Evolutionary conservation across 1,284 basidiomycete genomes (phyloP).

Genomic region (Austroboletus niveus): DNA sequence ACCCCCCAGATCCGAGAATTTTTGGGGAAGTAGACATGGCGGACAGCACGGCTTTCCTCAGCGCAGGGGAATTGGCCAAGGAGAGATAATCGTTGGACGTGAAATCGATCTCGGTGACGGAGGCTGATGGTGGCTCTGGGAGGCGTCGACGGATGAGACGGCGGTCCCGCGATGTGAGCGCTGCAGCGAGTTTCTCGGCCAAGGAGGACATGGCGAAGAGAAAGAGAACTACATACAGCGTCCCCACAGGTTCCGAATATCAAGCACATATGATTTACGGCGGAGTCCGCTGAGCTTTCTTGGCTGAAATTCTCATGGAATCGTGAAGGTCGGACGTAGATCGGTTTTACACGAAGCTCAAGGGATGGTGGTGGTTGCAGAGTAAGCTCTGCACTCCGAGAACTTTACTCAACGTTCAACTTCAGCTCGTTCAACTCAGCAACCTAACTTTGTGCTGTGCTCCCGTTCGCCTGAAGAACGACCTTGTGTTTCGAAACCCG

Average conservation of each 20-base stretch:
- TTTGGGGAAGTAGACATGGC: slow-evolving; percentile 52
- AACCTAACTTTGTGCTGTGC: too few species aligned
- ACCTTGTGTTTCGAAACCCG: too few species aligned
- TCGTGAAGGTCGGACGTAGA: slow-evolving; percentile 11
- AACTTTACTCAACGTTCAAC: too few species aligned
- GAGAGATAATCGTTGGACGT: slow-evolving; percentile 95
- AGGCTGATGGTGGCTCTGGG: slow-evolving; percentile 33
- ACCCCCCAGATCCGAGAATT: slow-evolving; percentile 88
- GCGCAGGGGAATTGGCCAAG: slow-evolving; percentile 57
- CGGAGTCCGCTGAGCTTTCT: neutral
- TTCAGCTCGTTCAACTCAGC: too few species aligned
- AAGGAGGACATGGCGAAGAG: slow-evolving; percentile 33
- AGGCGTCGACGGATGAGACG: slow-evolving; percentile 62
- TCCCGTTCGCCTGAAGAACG: too few species aligned
- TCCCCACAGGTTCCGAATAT: neutral
- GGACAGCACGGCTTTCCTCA: slow-evolving; percentile 58
- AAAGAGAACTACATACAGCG: neutral
- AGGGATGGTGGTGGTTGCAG: too few species aligned
- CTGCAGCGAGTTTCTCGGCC: slow-evolving; percentile 41
- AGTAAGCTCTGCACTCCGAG: too few species aligned
- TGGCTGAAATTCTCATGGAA: slow-evolving; percentile 6
- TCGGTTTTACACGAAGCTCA: slow-evolving; percentile 8
- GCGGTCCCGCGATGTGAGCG: slow-evolving; percentile 60
- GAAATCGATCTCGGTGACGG: slow-evolving; percentile 59
- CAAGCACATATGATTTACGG: neutral